These are phyloP conservation scores for Kodamaea ohmeri DNA, from an alignment of 1,139 yeast genomes.

Conservation along the genomic window DNA sequence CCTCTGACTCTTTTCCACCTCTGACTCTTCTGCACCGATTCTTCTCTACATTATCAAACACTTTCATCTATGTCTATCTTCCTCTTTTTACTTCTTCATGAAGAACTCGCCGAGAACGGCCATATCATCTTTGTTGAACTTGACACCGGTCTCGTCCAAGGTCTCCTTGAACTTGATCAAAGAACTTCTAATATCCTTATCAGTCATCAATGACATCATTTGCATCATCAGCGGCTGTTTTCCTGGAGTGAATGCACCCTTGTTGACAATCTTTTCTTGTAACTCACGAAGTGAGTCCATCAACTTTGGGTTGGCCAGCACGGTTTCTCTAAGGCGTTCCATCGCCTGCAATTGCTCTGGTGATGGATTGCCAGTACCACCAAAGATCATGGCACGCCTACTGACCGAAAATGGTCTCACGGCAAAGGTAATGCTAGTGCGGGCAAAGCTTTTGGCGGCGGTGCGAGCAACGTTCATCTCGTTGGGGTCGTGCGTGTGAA, in stretches of 20 bases:
- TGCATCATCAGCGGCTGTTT: conserved; percentile 36
- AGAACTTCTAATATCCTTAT: conserved; percentile 35
- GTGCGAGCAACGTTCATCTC: not conserved
- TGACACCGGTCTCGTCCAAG: conserved; percentile 33
- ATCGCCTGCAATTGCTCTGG: conserved; percentile 16
- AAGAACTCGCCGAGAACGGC: conserved; percentile 25
- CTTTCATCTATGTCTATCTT: not conserved
- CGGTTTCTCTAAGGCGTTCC: conserved; percentile 15
- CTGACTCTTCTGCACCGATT: no score
- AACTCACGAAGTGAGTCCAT: conserved; percentile 29
- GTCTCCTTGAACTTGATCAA: conserved; percentile 30
- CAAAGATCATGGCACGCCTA: conserved; percentile 10
- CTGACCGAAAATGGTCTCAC: conserved; percentile 5
- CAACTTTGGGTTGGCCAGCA: conserved; percentile 27
- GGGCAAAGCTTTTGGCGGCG: not conserved
- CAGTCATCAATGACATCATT: conserved; percentile 38
- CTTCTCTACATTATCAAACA: no score
- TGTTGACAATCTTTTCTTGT: conserved; percentile 30
- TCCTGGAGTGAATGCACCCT: conserved; percentile 33
- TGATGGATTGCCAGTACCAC: conserved; percentile 8
- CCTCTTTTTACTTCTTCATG: conserved; percentile 15
- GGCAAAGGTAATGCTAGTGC: not conserved
- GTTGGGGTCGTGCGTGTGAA: conserved; percentile 2
- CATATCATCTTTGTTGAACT: conserved; percentile 35
- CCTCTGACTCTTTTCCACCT: no score